Percentiles rank a stretch among this genome's conserved stretches.
Conservation (phyloP, 495 filamentous ascomycete genomes). For the Neurospora africana region DNA sequence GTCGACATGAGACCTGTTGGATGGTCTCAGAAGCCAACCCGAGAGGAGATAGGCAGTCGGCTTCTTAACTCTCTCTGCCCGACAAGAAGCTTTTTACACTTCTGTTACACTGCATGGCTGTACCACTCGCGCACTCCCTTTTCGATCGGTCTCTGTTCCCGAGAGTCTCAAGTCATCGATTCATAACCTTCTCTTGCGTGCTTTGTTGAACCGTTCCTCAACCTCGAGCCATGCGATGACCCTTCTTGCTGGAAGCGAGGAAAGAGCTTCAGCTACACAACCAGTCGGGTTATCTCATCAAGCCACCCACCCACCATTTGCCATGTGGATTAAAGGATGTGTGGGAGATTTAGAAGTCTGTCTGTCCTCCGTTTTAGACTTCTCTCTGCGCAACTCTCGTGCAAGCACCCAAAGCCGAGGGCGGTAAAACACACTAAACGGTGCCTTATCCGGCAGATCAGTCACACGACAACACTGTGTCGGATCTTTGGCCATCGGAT, state of each 20-base stretch:
- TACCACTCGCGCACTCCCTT: neutral
- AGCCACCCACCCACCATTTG: neutral
- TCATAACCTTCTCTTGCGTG: neutral
- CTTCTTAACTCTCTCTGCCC: neutral
- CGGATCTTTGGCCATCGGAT: neutral
- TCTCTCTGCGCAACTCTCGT: neutral
- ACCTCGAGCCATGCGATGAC: neutral
- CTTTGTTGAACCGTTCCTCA: neutral
- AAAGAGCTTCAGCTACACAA: neutral
- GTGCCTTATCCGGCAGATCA: neutral
- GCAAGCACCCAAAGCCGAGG: neutral
- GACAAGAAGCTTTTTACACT: neutral
- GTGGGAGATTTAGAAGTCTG: neutral
- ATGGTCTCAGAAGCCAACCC: neutral
- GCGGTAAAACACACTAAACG: neutral
- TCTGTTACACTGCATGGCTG: neutral
- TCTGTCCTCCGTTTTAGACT: neutral
- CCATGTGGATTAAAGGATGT: neutral
- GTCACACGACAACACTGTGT: neutral
- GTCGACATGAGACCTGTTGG: neutral
- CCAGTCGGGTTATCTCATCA: neutral
- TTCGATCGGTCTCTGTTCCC: neutral
- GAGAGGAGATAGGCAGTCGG: neutral
- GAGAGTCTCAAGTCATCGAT: neutral
- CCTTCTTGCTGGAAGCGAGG: neutral